Percentiles rank a stretch among this genome's conserved stretches.
phyloP scores from a whole-genome alignment of 2,329 filamentous ascomycete species.

The Fusarium nematophilum region DNA sequence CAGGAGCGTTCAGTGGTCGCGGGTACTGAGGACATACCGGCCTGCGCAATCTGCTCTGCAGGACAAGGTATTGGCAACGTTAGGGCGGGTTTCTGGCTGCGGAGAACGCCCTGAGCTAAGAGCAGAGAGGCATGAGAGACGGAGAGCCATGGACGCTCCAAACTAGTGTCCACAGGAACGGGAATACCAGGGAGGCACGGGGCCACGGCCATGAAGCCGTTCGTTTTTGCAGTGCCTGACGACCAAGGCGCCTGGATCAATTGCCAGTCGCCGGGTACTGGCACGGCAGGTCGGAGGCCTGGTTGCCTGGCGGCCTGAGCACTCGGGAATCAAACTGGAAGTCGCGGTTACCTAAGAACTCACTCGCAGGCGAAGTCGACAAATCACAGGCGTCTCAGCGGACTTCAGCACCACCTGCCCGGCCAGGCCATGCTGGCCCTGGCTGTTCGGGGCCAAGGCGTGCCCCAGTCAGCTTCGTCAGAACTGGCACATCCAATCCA shows the following conservation, averaged over 20 bases:
- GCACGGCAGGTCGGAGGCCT: too few species aligned
- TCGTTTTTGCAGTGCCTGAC: conserved; percentile 10
- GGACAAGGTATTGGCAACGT: conserved; percentile 12
- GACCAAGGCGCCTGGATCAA: conserved; percentile 2
- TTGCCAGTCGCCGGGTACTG: neutral
- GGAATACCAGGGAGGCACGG: conserved; percentile 15
- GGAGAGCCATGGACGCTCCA: conserved; percentile 7
- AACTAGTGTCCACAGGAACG: neutral
- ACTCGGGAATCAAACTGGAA: conserved; percentile 1
- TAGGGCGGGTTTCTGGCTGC: conserved; percentile 6
- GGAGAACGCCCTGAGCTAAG: conserved; percentile 17
- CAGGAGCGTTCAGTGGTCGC: conserved; percentile 8
- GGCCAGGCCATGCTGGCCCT: too few species aligned
- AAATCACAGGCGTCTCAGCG: conserved; percentile 1
- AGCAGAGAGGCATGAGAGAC: conserved; percentile 10
- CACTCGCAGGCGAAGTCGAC: neutral
- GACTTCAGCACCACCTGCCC: too few species aligned
- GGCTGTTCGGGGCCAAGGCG: too few species aligned
- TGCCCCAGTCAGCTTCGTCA: too few species aligned
- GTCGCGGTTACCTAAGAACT: conserved; percentile 9
- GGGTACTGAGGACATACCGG: conserved; percentile 15
- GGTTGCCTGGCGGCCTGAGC: conserved; percentile 24
- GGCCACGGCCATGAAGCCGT: conserved; percentile 1
- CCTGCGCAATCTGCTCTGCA: conserved; percentile 8
- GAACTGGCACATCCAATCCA: too few species aligned